A percentile compares a stretch with the other conserved stretches of the same genome.
These are phyloP conservation scores for Lophiotrema nucula DNA, from an alignment of 495 filamentous ascomycete species.

Conservation along the genomic window DNA sequence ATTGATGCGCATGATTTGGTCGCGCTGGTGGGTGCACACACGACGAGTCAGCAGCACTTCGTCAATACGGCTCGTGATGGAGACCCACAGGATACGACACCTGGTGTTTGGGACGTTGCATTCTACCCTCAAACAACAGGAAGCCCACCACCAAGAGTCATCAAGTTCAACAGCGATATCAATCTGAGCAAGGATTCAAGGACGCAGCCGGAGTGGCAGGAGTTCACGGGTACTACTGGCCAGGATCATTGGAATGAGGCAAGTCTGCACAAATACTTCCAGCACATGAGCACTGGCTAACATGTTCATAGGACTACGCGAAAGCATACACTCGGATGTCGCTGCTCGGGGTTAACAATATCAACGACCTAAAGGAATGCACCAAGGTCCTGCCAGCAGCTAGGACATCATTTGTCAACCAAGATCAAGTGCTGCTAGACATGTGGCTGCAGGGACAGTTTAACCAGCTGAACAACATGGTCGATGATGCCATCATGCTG, in stretches of 20 bases:
- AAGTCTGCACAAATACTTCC: constrained; percentile 9
- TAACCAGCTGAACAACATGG: constrained; percentile 30
- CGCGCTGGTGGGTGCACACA: constrained; percentile 54
- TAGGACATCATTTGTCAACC: constrained; percentile 9
- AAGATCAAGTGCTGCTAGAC: constrained; percentile 28
- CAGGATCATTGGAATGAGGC: constrained; percentile 45
- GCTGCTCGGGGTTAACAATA: constrained; percentile 47
- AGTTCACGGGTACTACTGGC: constrained; percentile 35
- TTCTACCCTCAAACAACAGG: constrained; percentile 48
- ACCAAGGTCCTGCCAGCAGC: constrained; percentile 42
- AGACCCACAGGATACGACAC: constrained; percentile 47
- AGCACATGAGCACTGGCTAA: neutral
- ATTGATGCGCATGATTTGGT: constrained; percentile 48
- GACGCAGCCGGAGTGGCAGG: constrained; percentile 40
- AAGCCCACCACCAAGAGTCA: constrained; percentile 41
- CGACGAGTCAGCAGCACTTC: constrained; percentile 47
- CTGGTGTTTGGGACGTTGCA: constrained; percentile 46
- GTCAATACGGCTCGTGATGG: constrained; percentile 39
- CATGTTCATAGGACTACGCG: constrained; percentile 41
- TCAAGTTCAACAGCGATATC: constrained; percentile 49
- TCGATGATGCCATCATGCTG: constrained; percentile 31
- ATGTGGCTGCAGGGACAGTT: constrained; percentile 33
- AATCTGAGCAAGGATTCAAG: constrained; percentile 42
- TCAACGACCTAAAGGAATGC: constrained; percentile 47
- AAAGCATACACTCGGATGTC: constrained; percentile 44